Evolutionary conservation across 164 flowering plant species (phyloP), one percentile per base, ranked within the genome.

Genomic region (Aristolochia californica): DNA sequence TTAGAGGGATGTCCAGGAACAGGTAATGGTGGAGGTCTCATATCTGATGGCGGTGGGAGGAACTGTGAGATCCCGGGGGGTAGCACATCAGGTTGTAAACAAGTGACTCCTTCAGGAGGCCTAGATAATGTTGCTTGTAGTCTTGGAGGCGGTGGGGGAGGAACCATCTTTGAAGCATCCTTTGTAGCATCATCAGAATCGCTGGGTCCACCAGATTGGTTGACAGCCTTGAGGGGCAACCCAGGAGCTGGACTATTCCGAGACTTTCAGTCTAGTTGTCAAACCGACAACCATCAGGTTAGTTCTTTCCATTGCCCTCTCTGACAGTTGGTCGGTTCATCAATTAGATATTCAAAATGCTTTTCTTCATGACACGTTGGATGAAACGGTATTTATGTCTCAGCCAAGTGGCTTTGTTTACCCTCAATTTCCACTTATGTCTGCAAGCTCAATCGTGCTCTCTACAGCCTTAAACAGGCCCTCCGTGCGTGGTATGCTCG

Each of bases 31-130:
- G 87, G 79, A 18, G 77, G 74, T 53, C 70, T 65, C 81, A 78
- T 75, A 58, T 80, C 85, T 28, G 84, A 77, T 49, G 91, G 94
- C 47, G 91, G 95, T 48, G 85, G 91, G 13, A 82, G 90, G 57
- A 85, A 83, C 25, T 77, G 78, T 48, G 87, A 74, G 58, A 89
- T 80, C 43, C 97, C 98, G 9, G 89, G 98, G 23, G 94, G 91
- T 59, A 81, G 70, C 15, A 81, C 68, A 76, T 85, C 96, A 34
- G 88, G 77, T 63, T 80, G 98, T 56, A 83, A 22, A 34, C 66
- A 56, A 34, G 82, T 79, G 10, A 34, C 40, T 12, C 73, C 30
- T 53, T 75, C 47, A 23, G 70, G 58, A 60, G 84, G 78, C 60
- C 84, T 77, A 47, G 81, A 75, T 58, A 66, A 47, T 43, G 73